Conservation (phyloP, 2,329 filamentous ascomycete species). For the Sclerotiophoma versabilis region DNA sequence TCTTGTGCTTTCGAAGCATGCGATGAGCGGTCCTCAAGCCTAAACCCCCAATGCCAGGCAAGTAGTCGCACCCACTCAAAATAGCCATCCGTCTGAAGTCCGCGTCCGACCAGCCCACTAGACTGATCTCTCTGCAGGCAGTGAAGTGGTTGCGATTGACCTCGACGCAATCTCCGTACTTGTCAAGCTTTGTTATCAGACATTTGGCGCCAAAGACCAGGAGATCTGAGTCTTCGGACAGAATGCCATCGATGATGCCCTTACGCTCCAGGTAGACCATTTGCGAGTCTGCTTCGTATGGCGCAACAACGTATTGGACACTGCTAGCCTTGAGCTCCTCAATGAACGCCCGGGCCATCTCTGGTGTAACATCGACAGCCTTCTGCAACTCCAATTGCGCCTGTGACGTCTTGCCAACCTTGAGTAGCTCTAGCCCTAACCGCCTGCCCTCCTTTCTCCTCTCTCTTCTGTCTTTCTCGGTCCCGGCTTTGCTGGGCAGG, state of each 20-base stretch:
- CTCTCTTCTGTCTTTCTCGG: slow-evolving; percentile 78
- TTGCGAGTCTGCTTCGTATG: slow-evolving; percentile 97
- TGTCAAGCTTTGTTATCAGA: slow-evolving; percentile 90
- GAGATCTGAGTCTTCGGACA: slow-evolving; percentile 96
- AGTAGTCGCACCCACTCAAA: slow-evolving; percentile 93
- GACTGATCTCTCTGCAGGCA: slow-evolving; percentile 82
- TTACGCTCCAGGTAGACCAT: slow-evolving; percentile 90
- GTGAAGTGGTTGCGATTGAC: slow-evolving; percentile 90
- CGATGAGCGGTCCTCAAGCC: slow-evolving; percentile 94
- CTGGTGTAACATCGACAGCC: slow-evolving; percentile 91
- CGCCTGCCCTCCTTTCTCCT: slow-evolving; percentile 79
- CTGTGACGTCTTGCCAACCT: slow-evolving; percentile 79
- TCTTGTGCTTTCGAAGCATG: slow-evolving; percentile 88
- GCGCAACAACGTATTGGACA: slow-evolving; percentile 89
- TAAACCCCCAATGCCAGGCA: slow-evolving; percentile 83
- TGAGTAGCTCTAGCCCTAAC: slow-evolving; percentile 78
- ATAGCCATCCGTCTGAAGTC: slow-evolving; percentile 97
- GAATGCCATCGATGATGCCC: slow-evolving; percentile 82
- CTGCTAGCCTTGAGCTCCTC: slow-evolving; percentile 84
- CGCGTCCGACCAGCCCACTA: slow-evolving; percentile 89
- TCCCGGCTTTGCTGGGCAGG: slow-evolving; percentile 89
- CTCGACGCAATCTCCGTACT: slow-evolving; percentile 91
- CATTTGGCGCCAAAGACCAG: slow-evolving; percentile 93
- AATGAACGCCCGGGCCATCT: slow-evolving; percentile 92
- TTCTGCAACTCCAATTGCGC: slow-evolving; percentile 91